Percentiles rank a stretch among this genome's conserved stretches.
phyloP scores from a whole-genome alignment of 768 basidiomycete genomes.

The Pleurotus djamor region DNA sequence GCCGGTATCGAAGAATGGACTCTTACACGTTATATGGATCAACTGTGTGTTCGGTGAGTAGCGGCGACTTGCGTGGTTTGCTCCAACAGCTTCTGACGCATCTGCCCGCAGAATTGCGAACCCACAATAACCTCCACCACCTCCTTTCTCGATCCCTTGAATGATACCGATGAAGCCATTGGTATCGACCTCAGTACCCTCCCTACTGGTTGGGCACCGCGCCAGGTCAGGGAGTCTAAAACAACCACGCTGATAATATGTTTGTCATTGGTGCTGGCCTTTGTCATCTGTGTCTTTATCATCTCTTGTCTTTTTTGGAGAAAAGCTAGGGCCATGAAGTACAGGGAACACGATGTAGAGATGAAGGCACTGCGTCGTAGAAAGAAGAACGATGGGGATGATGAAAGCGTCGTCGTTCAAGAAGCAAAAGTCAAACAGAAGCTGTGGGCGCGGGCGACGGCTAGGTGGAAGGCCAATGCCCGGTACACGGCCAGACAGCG shows the following conservation, averaged over 20 bases:
- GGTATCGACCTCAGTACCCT: slow-evolving; percentile 30
- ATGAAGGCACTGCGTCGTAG: slow-evolving; percentile 33
- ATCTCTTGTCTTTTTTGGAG: slow-evolving; percentile 62
- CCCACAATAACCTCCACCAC: slow-evolving; percentile 24
- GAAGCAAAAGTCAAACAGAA: slow-evolving; percentile 51
- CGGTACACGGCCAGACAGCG: slow-evolving; percentile 62
- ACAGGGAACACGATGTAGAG: slow-evolving; percentile 48
- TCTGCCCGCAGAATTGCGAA: slow-evolving; percentile 17
- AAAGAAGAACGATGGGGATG: slow-evolving; percentile 24
- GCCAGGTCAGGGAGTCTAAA: slow-evolving; percentile 11
- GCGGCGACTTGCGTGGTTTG: neutral
- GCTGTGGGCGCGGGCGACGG: slow-evolving; percentile 63
- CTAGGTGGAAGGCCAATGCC: slow-evolving; percentile 66
- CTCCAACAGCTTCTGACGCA: neutral
- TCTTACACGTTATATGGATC: slow-evolving; percentile 70
- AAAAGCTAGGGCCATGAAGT: slow-evolving; percentile 31
- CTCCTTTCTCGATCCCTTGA: slow-evolving; percentile 13
- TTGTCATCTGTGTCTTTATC: slow-evolving; percentile 60
- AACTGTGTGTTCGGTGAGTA: slow-evolving; percentile 56
- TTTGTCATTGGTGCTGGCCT: slow-evolving; percentile 62
- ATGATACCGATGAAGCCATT: slow-evolving; percentile 16
- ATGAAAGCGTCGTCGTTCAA: slow-evolving; percentile 34
- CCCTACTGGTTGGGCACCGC: slow-evolving; percentile 52
- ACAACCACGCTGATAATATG: slow-evolving; percentile 51
- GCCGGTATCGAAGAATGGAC: slow-evolving; percentile 53